phyloP scores from a whole-genome alignment of 163 green algal species.

The Chlamydomonas reinhardtii region DNA sequence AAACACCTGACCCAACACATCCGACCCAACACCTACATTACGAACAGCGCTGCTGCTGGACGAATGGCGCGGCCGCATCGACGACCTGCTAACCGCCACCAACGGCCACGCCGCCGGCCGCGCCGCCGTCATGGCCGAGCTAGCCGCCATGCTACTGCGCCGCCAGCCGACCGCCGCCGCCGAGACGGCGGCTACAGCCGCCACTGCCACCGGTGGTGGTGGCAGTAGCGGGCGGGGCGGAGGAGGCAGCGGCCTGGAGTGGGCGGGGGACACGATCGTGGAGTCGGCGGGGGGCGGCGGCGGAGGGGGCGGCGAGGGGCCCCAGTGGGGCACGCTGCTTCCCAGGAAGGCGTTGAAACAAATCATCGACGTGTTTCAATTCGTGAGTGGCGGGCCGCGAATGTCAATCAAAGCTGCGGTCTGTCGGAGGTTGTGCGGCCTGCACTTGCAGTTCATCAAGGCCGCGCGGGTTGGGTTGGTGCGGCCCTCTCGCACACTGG shows the following conservation, averaged over 20 bases:
- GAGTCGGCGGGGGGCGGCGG: background rate
- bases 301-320: background rate
- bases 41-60: background rate
- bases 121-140: slow-evolving; percentile 46
- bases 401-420: too few species aligned
- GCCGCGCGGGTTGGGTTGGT: too few species aligned
- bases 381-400: slow-evolving; percentile 8
- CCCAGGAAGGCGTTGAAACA: slow-evolving; percentile 36
- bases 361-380: slow-evolving; percentile 29
- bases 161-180: too few species aligned
- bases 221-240: background rate
- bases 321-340: background rate
- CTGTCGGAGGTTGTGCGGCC: too few species aligned
- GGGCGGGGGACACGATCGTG: background rate
- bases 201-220: background rate
- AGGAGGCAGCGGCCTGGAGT: background rate
- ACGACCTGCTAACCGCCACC: slow-evolving; percentile 45
- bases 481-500: too few species aligned
- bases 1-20: too few species aligned
- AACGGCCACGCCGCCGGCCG: slow-evolving; percentile 7
- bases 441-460: too few species aligned
- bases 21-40: too few species aligned
- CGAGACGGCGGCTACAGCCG: background rate
- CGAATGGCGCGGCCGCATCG: slow-evolving; percentile 43
- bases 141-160: slow-evolving; percentile 19